These are phyloP conservation scores for Calonectria hongkongensis DNA, from an alignment of 2,329 filamentous ascomycete species.

Conservation along the genomic window DNA sequence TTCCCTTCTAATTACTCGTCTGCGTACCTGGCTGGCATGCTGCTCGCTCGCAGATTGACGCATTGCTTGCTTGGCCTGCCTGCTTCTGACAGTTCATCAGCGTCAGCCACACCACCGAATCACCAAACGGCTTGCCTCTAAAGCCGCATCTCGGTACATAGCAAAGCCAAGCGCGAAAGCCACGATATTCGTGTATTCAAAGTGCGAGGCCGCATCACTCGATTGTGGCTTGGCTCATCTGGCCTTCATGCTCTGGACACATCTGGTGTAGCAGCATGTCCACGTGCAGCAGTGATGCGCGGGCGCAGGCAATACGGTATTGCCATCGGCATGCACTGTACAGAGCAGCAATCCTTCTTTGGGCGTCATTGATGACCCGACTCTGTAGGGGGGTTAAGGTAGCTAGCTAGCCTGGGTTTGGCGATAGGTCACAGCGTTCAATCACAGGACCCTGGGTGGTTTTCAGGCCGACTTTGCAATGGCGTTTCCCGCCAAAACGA, in stretches of 20 bases:
- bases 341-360: neutral
- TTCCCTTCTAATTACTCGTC: neutral
- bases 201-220: conserved; percentile 15
- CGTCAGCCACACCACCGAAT: conserved; percentile 24
- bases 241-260: conserved; percentile 15
- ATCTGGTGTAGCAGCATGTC: neutral
- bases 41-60: neutral
- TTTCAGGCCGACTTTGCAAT: neutral
- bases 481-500: neutral
- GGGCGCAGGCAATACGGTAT: neutral
- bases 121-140: conserved; percentile 2
- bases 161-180: neutral
- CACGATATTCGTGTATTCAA: conserved; percentile 12
- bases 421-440: conserved; percentile 8
- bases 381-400: neutral
- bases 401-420: neutral
- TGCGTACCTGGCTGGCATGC: conserved; percentile 1
- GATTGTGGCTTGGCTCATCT: conserved; percentile 20
- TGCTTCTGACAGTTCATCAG: conserved; percentile 13
- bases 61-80: conserved; percentile 21
- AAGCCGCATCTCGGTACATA: neutral
- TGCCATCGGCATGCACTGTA: neutral
- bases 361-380: conserved; percentile 9
- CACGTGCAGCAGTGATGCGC: conserved; percentile 11
- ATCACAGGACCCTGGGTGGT: conserved; percentile 1